Evolutionary conservation across 148 eudicot genomes (phyloP), one percentile per base, ranked within the genome.

Genomic region (Dysphania ambrosioides): DNA sequence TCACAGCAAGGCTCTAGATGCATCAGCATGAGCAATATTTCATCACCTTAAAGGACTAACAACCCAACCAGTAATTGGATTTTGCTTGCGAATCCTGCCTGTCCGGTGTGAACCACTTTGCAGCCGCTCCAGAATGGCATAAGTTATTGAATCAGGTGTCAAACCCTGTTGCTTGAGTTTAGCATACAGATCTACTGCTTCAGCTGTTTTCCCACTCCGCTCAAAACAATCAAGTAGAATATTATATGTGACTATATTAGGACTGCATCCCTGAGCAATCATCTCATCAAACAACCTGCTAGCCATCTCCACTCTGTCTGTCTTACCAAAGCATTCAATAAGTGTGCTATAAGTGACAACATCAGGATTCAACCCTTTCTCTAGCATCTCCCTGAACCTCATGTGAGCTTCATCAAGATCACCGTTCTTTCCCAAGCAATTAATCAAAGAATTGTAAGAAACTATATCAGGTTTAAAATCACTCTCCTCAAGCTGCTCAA

Each of bases 291-390:
- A 91, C 83, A 94, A 62, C 62, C 91, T 84, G 67, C 85, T 80
- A 24, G 98, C 97, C 96, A 91, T 94, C 60, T 91, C 98, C 68
- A 94, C 96, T 84, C 83, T 91, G 68, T 91, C 93, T 2, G 90
- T 74, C 86, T 94, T 94, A 13, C 97, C 97, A 85, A 94, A 94
- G 80, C 98, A 91, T 86, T 94, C 98, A 6, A 94, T 94, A 19
- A 94, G 85, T 13, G 97, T 94, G 82, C 98, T 94, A 68, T 85
- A 94, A 1, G 98, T 90, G 60, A 94, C 86, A 34, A 94, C 98
- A 79, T 94, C 97, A 56, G 98, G 97, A 72, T 81, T 88, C 68
- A 91, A 72, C 15, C 97, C 97, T 81, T 85, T 94, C 78, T 93
- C 98, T 77, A 86, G 91, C 98, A 93, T 93, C 78, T 94, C 98